A percentile compares a stretch with the other conserved stretches of the same genome.
phyloP scores from a whole-genome alignment of 169 alveolate species.

The Prorocentrum cordatum region DNA sequence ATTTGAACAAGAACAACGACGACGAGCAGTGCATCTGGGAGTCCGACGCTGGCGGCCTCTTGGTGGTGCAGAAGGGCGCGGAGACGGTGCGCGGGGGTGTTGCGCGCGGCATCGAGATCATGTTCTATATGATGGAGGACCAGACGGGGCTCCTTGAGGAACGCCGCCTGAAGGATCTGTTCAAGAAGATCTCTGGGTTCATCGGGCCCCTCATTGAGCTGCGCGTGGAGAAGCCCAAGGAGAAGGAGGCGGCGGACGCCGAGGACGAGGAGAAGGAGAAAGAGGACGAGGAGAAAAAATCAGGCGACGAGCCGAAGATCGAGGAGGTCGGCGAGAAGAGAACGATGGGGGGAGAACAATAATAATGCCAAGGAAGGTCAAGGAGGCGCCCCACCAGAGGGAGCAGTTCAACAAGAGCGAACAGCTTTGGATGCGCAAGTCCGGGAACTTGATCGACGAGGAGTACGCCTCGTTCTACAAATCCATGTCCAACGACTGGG shows the following conservation, averaged over 20 bases:
- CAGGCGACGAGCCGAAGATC: slow-evolving; percentile 76
- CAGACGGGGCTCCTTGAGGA: slow-evolving; percentile 95
- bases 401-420: slow-evolving; percentile 95
- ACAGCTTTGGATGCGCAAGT: slow-evolving; percentile 99
- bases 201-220: slow-evolving; percentile 98
- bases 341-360: slow-evolving; percentile 79
- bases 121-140: slow-evolving; percentile 93
- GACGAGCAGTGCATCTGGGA: slow-evolving; percentile 97
- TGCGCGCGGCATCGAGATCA: slow-evolving; percentile 93
- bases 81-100: slow-evolving; percentile 77
- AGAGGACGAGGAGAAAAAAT: slow-evolving; percentile 76
- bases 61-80: slow-evolving; percentile 88
- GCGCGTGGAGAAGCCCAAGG: slow-evolving; percentile 85
- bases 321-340: slow-evolving; percentile 80
- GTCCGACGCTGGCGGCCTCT: slow-evolving; percentile 96
- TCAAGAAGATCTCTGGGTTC: slow-evolving; percentile 99
- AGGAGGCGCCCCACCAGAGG: slow-evolving; percentile 93
- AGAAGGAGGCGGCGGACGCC: slow-evolving; percentile 77
- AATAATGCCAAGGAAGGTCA: slow-evolving; percentile 89
- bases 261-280: slow-evolving; percentile 91
- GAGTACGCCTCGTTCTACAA: slow-evolving; percentile 84
- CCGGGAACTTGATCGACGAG: slow-evolving; percentile 96
- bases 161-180: slow-evolving; percentile 93
- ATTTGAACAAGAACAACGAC: slow-evolving; percentile 90
- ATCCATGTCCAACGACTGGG: slow-evolving; percentile 97